phyloP scores from a whole-genome alignment of 352 stramenopile species.

The Globisporangium camurandrum region DNA sequence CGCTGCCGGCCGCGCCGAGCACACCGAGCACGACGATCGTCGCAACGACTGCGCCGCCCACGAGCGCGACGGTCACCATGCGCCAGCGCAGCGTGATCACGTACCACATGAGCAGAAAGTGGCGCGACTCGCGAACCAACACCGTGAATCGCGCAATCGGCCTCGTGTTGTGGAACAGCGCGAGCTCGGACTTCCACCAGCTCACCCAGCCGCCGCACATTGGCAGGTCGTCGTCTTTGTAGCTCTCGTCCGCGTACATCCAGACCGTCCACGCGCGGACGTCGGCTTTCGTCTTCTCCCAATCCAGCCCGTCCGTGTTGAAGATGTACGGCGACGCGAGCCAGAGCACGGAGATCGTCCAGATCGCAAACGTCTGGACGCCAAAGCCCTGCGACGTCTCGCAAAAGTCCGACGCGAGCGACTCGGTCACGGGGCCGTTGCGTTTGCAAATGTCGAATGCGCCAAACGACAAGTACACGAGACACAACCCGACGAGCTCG shows the following conservation, averaged over 20 bases:
- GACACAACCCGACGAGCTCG: constrained; percentile 60
- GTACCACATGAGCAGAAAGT: constrained; percentile 76
- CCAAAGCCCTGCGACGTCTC: constrained; percentile 61
- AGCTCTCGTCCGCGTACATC: constrained; percentile 64
- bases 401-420: constrained; percentile 51
- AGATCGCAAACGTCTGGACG: constrained; percentile 74
- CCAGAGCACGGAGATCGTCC: constrained; percentile 72
- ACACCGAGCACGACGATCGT: constrained; percentile 46
- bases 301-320: constrained; percentile 74
- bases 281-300: constrained; percentile 68
- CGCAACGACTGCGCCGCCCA: constrained; percentile 34
- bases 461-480: constrained; percentile 60
- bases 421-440: constrained; percentile 32
- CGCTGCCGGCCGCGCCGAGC: constrained; percentile 29
- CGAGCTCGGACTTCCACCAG: constrained; percentile 64
- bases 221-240: constrained; percentile 47
- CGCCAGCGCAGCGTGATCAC: constrained; percentile 42
- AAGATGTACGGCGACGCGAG: constrained; percentile 68
- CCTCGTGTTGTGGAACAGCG: constrained; percentile 55
- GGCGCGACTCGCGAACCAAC: constrained; percentile 58
- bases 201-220: constrained; percentile 70
- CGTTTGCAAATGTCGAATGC: constrained; percentile 63
- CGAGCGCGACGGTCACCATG: constrained; percentile 41
- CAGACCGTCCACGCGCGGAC: constrained; percentile 48
- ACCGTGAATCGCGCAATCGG: constrained; percentile 63